These are phyloP conservation scores for Capsella bursapastoris DNA, from an alignment of 345 rosid genomes.

Conservation along the genomic window DNA sequence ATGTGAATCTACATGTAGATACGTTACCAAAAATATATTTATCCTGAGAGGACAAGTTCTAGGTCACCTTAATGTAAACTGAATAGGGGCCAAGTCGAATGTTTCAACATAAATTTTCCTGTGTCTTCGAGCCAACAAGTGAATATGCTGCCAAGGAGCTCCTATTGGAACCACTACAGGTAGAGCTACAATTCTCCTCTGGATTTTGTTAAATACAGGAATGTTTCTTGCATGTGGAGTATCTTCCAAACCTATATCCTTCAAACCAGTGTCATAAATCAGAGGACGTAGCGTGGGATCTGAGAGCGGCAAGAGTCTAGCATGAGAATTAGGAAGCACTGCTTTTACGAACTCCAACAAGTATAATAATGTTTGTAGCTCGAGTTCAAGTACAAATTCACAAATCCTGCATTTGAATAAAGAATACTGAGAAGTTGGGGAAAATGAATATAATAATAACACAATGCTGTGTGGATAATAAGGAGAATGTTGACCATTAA, in stretches of 20 bases:
- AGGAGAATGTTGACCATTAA: conserved; percentile 30
- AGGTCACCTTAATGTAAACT: conserved; percentile 73
- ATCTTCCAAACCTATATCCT: conserved; percentile 46
- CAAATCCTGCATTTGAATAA: conserved; percentile 65
- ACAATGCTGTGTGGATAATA: conserved; percentile 14
- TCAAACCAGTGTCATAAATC: conserved; percentile 49
- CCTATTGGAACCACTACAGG: conserved; percentile 88
- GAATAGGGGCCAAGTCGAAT: conserved; percentile 75
- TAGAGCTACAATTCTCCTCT: conserved; percentile 48
- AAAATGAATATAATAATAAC: conserved; percentile 6
- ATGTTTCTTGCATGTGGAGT: conserved; percentile 47
- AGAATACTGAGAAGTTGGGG: conserved; percentile 35
- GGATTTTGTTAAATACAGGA: conserved; percentile 48
- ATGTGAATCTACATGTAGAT: conserved; percentile 32
- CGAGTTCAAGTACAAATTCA: conserved; percentile 86
- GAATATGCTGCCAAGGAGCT: conserved; percentile 94
- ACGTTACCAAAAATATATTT: conserved; percentile 32
- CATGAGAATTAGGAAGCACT: conserved; percentile 65
- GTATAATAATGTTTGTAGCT: conserved; percentile 74
- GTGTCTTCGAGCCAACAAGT: conserved; percentile 78
- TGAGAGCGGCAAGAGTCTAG: conserved; percentile 58
- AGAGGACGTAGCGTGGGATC: conserved; percentile 55
- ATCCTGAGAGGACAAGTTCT: conserved; percentile 20
- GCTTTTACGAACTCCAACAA: conserved; percentile 70
- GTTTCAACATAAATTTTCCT: conserved; percentile 86